Percentiles rank a stretch among this genome's conserved stretches.
Conservation (phyloP, 2,329 filamentous ascomycete species). For the Colletotrichum tamarilloi region DNA sequence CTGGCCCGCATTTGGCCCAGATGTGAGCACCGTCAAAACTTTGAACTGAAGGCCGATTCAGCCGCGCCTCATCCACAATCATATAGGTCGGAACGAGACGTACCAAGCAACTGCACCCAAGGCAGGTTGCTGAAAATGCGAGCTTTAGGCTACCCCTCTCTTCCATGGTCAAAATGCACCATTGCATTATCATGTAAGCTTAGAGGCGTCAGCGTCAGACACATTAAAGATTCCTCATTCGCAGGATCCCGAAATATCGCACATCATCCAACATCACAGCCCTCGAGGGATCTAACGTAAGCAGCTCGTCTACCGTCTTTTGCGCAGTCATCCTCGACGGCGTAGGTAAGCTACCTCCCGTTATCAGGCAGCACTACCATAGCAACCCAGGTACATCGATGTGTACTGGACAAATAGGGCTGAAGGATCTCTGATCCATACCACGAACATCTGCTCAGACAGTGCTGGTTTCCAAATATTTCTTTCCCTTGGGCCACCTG, state of each 20-base stretch:
- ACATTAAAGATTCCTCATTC: background rate
- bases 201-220: background rate
- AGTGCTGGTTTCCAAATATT: background rate
- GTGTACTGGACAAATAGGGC: constrained; percentile 15
- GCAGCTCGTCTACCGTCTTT: background rate
- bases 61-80: background rate
- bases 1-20: background rate
- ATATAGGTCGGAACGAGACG: background rate
- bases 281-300: background rate
- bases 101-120: background rate
- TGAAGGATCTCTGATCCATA: background rate
- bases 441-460: background rate
- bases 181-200: background rate
- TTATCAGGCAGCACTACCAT: background rate
- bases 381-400: background rate
- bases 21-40: background rate
- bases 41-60: background rate
- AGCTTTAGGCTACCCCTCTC: no score
- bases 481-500: background rate
- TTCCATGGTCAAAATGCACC: background rate
- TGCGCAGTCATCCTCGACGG: no score
- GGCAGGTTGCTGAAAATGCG: no score
- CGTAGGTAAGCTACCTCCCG: constrained; percentile 6
- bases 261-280: background rate
- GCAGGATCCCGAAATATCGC: background rate